Conservation (phyloP, 331 rosid species). For the Rhamnella rubrinervis region DNA sequence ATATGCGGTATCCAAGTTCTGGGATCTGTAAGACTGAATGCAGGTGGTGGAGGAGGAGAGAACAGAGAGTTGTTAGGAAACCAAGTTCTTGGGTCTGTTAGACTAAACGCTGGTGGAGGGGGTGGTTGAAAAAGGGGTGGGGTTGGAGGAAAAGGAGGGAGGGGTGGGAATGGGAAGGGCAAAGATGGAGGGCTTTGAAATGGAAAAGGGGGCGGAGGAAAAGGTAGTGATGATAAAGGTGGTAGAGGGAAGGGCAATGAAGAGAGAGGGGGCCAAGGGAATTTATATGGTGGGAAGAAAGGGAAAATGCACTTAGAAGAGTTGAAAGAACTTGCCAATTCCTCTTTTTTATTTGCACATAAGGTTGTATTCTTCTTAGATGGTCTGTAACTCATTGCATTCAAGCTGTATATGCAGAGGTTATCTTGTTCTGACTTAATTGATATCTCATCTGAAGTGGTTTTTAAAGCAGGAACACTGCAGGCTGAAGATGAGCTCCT, state of each 20-base stretch:
- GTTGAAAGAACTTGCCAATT: slow-evolving; percentile 27
- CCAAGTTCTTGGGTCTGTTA: slow-evolving; percentile 48
- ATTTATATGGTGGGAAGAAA: slow-evolving; percentile 37
- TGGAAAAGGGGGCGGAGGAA: slow-evolving; percentile 16
- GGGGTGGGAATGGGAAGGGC: slow-evolving; percentile 24
- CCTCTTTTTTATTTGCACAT: slow-evolving; percentile 33
- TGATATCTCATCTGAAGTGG: slow-evolving; percentile 48
- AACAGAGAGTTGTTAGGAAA: slow-evolving; percentile 35
- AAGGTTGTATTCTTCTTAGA: slow-evolving; percentile 41
- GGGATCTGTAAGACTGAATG: slow-evolving; percentile 45
- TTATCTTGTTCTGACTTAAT: slow-evolving; percentile 59
- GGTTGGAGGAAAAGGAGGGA: slow-evolving; percentile 26
- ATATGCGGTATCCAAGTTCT: slow-evolving; percentile 48
- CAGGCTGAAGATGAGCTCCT: slow-evolving; percentile 43
- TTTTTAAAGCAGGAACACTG: slow-evolving; percentile 48
- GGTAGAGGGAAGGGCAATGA: slow-evolving; percentile 19
- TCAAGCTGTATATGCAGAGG: slow-evolving; percentile 63
- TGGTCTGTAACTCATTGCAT: slow-evolving; percentile 60
- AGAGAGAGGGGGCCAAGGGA: slow-evolving; percentile 52
- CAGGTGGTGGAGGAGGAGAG: slow-evolving; percentile 39
- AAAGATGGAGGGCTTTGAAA: slow-evolving; percentile 12
- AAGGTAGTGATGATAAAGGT: slow-evolving; percentile 22
- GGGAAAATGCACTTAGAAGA: slow-evolving; percentile 49
- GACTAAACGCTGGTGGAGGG: slow-evolving; percentile 39
- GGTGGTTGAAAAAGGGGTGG: slow-evolving; percentile 20